Base-by-base conservation (phyloP, 2,329 filamentous ascomycete genomes). In the Colletotrichum incanum region DNA sequence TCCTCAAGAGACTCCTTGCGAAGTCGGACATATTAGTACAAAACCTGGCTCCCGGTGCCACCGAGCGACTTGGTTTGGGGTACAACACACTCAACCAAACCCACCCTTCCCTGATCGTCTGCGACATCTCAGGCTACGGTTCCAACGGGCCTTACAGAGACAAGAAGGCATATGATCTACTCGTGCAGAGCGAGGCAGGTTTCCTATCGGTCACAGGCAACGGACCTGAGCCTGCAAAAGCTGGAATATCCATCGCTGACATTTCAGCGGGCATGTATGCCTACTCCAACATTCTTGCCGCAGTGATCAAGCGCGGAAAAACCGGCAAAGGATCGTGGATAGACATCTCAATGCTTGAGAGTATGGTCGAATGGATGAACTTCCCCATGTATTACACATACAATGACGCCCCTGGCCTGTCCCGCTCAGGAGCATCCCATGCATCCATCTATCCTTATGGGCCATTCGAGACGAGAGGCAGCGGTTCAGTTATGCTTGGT, bases 361-460 rank as follows among this genome's bases (percentile, higher is more conserved):
- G 84, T 59, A 88, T 90, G 87, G 82, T 85, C 0, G 88, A 90
- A 75, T 90, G 88, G 88, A 90, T 90, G 88, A 80, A 80, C 0
- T 90, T 89, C 59, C 88, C 87, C 0, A 77, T 89, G 75, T 88
- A 90, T 75, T 90, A 90, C 71, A 79, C 87, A 0, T 87, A 83
- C 72, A 78, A 87, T 2, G 84, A 82, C 3, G 83, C 85, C 3
- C 73, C 82, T 0, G 79, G 82, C 0, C 87, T 87, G 0, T 77
- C 78, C 1, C 82, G 85, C 2, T 83, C 83, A 0, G 88, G 88
- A 1, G 87, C 88, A 0, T 84, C 86, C 1, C 88, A 90, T 72
- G 86, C 87, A 0, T 80, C 85, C 0, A 88, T 90, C 7, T 90
- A 89, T 71, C 88, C 88, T 0, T 90, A 90, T 59, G 88, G 88